Evolutionary conservation across 108 stramenopile species (phyloP).

Genomic region (Cafeteria roenbergensis): DNA sequence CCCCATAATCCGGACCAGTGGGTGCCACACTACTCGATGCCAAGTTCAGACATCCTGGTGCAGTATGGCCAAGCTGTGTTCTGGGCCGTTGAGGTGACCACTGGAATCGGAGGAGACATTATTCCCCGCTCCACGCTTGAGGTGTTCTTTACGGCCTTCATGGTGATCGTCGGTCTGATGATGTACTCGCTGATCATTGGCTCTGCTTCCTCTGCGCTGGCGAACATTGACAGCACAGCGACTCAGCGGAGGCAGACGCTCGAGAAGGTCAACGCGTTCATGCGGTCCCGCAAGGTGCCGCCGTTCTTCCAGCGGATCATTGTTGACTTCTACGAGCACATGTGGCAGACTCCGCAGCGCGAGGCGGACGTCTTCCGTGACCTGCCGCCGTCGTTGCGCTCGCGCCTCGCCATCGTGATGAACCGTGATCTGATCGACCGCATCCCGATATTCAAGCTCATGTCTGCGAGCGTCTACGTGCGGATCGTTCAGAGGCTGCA

Average conservation of each 20-base stretch:
- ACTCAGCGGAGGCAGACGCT: background rate
- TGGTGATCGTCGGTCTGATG: background rate
- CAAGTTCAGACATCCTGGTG: background rate
- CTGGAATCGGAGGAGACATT: background rate
- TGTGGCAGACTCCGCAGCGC: background rate
- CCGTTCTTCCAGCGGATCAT: background rate
- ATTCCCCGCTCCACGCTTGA: background rate
- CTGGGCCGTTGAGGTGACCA: slow-evolving; percentile 6
- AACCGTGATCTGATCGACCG: background rate
- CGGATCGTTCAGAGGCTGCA: background rate
- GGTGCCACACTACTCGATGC: background rate
- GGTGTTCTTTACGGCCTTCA: background rate
- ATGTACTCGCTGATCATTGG: slow-evolving; percentile 5
- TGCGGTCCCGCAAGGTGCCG: background rate
- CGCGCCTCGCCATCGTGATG: background rate
- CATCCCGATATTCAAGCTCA: background rate
- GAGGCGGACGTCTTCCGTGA: background rate
- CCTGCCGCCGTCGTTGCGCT: background rate
- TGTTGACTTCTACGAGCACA: background rate
- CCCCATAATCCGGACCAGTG: background rate
- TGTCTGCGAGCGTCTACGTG: background rate
- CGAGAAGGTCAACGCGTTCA: background rate
- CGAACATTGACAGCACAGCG: background rate
- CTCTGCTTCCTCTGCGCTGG: background rate
- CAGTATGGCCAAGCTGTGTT: background rate